Conservation (phyloP, 1,139 yeast species). For the Lodderomyces parapsilosis region DNA sequence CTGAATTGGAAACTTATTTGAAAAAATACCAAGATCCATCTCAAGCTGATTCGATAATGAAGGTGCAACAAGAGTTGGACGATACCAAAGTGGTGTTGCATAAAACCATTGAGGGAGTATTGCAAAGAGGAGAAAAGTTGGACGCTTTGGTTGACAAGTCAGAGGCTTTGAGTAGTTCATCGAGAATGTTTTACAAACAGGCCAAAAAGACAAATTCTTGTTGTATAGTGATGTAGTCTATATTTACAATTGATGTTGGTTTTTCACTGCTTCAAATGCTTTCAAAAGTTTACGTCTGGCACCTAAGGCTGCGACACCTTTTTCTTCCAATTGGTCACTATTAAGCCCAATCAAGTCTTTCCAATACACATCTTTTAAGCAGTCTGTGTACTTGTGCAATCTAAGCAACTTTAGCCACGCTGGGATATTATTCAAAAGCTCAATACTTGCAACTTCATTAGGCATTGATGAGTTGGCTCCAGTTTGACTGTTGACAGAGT, state of each 20-base stretch:
- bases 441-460: conserved; percentile 61
- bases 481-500: conserved; percentile 9
- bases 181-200: conserved; percentile 93
- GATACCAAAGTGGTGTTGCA: conserved; percentile 96
- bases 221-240: conserved; percentile 79
- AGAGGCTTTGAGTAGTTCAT: conserved; percentile 84
- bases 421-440: conserved; percentile 74
- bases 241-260: background rate
- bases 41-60: conserved; percentile 95
- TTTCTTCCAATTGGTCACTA: conserved; percentile 67
- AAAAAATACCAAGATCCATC: conserved; percentile 92
- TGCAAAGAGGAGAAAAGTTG: conserved; percentile 94
- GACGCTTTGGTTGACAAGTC: conserved; percentile 94
- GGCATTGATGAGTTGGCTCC: conserved; percentile 46
- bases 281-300: conserved; percentile 90
- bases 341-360: conserved; percentile 66
- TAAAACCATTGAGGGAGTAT: conserved; percentile 90
- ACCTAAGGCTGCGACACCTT: conserved; percentile 92
- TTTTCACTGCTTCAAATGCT: conserved; percentile 79
- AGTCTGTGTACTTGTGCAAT: conserved; percentile 89
- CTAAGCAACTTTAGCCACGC: conserved; percentile 89
- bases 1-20: conserved; percentile 67
- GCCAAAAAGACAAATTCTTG: conserved; percentile 98
- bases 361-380: conserved; percentile 77
- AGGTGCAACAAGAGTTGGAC: conserved; percentile 95